A percentile compares a stretch with the other conserved stretches of the same genome.
Evolutionary conservation across 768 basidiomycete genomes (phyloP).

Genomic region (Pleurotus sapidus): DNA sequence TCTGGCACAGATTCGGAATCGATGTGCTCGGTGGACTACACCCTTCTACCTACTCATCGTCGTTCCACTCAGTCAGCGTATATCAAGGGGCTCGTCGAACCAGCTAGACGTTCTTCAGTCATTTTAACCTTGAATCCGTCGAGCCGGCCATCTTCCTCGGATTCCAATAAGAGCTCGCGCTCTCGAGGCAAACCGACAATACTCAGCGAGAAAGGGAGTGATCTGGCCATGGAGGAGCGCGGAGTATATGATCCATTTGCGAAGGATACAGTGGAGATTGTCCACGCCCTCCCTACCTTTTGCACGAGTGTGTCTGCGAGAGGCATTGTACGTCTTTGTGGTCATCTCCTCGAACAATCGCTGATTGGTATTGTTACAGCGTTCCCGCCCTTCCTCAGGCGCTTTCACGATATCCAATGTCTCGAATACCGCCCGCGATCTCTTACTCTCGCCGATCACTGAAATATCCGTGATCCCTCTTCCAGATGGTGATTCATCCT

Average conservation of each 20-base stretch:
- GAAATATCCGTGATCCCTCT: background rate
- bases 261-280: constrained; percentile 5
- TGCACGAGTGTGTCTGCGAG: background rate
- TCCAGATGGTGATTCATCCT: background rate
- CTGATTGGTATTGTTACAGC: background rate
- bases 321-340: background rate
- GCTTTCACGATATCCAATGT: constrained; percentile 5
- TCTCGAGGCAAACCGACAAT: background rate
- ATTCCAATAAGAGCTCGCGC: background rate
- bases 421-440: background rate
- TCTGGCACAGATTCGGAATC: background rate
- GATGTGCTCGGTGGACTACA: background rate
- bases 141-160: background rate
- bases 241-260: background rate
- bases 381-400: background rate
- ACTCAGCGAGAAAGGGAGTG: background rate
- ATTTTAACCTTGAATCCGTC: background rate
- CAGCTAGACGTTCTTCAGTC: background rate
- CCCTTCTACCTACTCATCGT: background rate
- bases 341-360: background rate
- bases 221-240: background rate
- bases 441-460: background rate
- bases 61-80: background rate
- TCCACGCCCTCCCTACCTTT: constrained; percentile 1
- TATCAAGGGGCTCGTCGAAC: background rate